A percentile compares a stretch with the other conserved stretches of the same genome.
phyloP scores from a whole-genome alignment of 1,139 yeast species.

The Saccharomyces hybrid region DNA sequence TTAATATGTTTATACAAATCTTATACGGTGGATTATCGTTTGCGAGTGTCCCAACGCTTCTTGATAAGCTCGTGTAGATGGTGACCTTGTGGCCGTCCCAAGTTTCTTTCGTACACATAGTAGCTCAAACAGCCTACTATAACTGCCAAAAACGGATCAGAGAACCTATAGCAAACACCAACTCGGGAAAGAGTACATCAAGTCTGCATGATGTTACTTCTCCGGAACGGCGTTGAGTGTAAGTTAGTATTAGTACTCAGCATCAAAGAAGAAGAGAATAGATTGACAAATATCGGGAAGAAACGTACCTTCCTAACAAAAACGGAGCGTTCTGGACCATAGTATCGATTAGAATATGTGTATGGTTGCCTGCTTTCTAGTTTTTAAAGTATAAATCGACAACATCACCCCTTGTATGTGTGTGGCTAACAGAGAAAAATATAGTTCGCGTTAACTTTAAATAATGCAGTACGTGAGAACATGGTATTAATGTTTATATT shows the following conservation, averaged over 20 bases:
- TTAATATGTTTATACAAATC: not conserved
- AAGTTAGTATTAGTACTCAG: not conserved
- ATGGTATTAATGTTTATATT: not conserved
- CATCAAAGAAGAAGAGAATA: not conserved
- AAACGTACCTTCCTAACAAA: slow-evolving; percentile 4
- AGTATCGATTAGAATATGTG: not conserved
- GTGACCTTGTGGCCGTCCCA: slow-evolving; percentile 49
- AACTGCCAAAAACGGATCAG: slow-evolving; percentile 54
- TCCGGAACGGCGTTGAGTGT: not conserved
- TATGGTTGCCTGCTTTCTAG: not conserved
- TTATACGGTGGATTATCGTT: not conserved
- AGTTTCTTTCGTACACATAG: slow-evolving; percentile 49
- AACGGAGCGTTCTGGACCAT: slow-evolving; percentile 2
- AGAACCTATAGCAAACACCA: not conserved
- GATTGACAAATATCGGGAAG: not conserved
- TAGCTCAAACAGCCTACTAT: slow-evolving; percentile 50
- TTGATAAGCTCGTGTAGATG: slow-evolving; percentile 42
- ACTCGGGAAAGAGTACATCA: not conserved
- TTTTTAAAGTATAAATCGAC: not conserved
- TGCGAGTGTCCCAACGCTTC: slow-evolving; percentile 24
- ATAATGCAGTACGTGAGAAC: not conserved
- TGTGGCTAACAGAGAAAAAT: slow-evolving; percentile 1
- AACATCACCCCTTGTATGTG: not conserved
- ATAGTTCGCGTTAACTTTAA: not conserved
- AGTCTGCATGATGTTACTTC: not conserved